A percentile compares a stretch with the other conserved stretches of the same genome.
Conservation (phyloP, 1,284 basidiomycete genomes). For the Rhodotorula sp. region DNA sequence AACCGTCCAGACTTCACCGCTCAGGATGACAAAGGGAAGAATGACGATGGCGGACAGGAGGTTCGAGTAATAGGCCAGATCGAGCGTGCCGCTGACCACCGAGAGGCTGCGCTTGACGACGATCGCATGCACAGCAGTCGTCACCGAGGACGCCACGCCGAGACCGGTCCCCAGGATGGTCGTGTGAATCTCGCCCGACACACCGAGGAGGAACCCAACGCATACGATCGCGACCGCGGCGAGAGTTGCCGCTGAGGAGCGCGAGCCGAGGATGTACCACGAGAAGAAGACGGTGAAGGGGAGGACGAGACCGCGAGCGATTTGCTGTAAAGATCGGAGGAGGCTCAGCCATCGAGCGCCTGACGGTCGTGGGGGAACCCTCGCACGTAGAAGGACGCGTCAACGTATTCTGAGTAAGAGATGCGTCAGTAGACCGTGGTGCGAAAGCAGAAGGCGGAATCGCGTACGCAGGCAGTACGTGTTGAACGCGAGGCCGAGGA, state of each 20-base stretch:
- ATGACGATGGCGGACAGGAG: constrained; percentile 65
- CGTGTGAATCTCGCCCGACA: constrained; percentile 52
- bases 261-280: constrained; percentile 63
- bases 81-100: constrained; percentile 72
- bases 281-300: constrained; percentile 83
- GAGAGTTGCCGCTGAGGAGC: constrained; percentile 54
- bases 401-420: constrained; percentile 68
- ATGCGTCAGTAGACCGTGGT: neutral
- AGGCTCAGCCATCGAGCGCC: neutral
- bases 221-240: constrained; percentile 72
- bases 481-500: constrained; percentile 79
- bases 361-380: neutral
- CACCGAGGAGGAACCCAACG: constrained; percentile 77
- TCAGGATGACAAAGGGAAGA: constrained; percentile 66
- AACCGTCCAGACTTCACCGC: constrained; percentile 68
- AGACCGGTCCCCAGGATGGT: constrained; percentile 64
- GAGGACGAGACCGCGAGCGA: constrained; percentile 73
- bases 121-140: constrained; percentile 78
- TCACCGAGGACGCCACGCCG: constrained; percentile 72
- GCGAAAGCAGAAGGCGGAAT: neutral
- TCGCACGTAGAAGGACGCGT: constrained; percentile 74
- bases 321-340: constrained; percentile 53
- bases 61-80: constrained; percentile 83
- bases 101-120: constrained; percentile 77
- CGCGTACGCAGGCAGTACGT: constrained; percentile 69